Evolutionary conservation across 176 grass and related monocot genomes (phyloP), one percentile per base, ranked within the genome.

Genomic region (Oryza meridionalis): DNA sequence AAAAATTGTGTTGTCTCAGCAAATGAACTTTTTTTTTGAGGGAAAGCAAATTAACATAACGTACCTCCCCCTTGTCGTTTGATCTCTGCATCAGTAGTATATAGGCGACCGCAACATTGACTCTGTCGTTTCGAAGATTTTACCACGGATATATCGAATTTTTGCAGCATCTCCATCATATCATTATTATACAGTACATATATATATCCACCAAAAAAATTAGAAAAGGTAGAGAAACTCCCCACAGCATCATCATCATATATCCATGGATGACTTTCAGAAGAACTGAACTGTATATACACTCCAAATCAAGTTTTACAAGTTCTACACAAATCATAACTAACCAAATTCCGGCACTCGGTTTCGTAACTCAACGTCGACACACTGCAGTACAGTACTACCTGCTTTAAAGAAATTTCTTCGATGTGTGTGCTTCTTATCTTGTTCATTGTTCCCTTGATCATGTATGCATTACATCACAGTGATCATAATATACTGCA

Each of bases 291-390:
- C 17, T 58, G 5, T 58, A 58, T 58, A 58, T 58, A 58, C 53
- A 58, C 50, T 55, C 50, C 50, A 58, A 58, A 58, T n/a, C n/a
- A 58, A 58, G 53, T 58, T 58, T 58, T 58, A 58, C 53, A 58
- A 21, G 53, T 58, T 21, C 53, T 58, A 58, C 17, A 58, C 17
- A 58, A 55, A 58, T 58, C 16, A 58, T 15, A 58, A 58, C 49
- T 51, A 58, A 58, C 53, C 53, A 58, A 16, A 17, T 58, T n/a
- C 17, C 53, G 19, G 53, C 53, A 58, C 53, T n/a, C 17, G 9
- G 53, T 58, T n/a, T 58, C 8, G 17, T 21, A 21, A 6, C 53
- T 58, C 53, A 58, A n/a, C 53, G 27, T 29, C 27, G 7, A 58
- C 51, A 55, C 12, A 49, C 46, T 51, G 4, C 49, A 37, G 35